Conservation (phyloP, 1,284 basidiomycete genomes). For the Erythrobasidium hasegawianum region DNA sequence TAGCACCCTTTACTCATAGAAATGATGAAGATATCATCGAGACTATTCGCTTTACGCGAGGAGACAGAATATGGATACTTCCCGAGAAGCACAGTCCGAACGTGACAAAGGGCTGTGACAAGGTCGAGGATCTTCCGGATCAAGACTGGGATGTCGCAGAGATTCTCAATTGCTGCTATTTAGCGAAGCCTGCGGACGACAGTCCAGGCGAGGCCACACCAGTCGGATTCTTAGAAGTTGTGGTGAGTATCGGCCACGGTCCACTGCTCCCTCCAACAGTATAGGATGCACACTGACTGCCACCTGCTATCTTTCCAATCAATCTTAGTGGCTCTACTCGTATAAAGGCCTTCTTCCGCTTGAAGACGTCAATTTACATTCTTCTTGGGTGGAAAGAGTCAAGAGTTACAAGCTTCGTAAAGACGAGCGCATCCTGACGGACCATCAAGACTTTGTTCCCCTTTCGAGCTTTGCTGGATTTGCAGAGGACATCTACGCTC, state of each 20-base stretch:
- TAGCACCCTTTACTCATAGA: too few species aligned
- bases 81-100: not conserved
- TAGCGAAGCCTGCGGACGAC: not conserved
- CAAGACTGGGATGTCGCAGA: not conserved
- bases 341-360: not conserved
- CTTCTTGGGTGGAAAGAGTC: not conserved
- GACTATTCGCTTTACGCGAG: too few species aligned
- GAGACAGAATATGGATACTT: conserved; percentile 4
- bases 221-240: not conserved
- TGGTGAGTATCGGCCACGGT: too few species aligned
- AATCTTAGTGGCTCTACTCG: not conserved
- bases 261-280: too few species aligned
- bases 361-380: not conserved
- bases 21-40: too few species aligned
- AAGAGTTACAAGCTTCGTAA: not conserved
- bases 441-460: conserved; percentile 1
- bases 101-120: not conserved
- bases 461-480: not conserved
- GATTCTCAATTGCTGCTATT: not conserved
- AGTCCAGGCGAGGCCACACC: not conserved
- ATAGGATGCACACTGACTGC: not conserved
- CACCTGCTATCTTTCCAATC: too few species aligned
- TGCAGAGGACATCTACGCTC: not conserved
- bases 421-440: not conserved
- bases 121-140: not conserved